phyloP scores from a whole-genome alignment of 148 eudicot genomes.

The Vaccinium corymbosum region DNA sequence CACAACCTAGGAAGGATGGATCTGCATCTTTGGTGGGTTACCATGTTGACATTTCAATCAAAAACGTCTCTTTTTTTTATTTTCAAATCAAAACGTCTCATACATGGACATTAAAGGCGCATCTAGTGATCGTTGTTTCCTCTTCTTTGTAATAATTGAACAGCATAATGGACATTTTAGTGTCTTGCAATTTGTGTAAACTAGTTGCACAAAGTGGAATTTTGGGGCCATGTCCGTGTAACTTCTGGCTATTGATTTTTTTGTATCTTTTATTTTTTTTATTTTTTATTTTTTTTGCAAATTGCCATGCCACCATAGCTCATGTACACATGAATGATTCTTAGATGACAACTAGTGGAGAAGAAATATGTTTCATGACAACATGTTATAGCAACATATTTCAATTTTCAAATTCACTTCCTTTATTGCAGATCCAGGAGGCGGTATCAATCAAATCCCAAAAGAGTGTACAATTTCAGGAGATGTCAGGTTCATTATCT shows the following conservation, averaged over 20 bases:
- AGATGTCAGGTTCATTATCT: slow-evolving; percentile 70
- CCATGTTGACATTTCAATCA: not conserved
- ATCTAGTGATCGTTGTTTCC: not conserved
- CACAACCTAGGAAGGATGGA: not conserved
- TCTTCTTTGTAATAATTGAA: not conserved
- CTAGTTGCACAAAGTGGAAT: not conserved
- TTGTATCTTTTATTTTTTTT: not conserved
- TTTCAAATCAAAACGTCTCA: not conserved
- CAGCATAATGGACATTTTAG: not conserved
- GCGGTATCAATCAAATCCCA: slow-evolving; percentile 93
- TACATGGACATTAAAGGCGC: not conserved
- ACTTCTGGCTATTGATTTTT: not conserved
- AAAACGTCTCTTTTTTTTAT: not conserved
- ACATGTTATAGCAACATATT: not conserved
- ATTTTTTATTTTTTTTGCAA: not conserved
- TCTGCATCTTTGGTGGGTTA: not conserved
- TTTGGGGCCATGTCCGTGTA: not conserved
- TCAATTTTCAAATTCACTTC: slow-evolving; percentile 7
- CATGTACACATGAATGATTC: not conserved
- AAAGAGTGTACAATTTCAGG: slow-evolving; percentile 79
- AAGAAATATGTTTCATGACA: slow-evolving; percentile 3
- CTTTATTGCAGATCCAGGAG: slow-evolving; percentile 77
- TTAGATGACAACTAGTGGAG: slow-evolving; percentile 6
- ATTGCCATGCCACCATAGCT: not conserved
- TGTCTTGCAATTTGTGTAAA: not conserved